Evolutionary conservation across 1,284 basidiomycete species (phyloP).

Genomic region (Erythrobasidium hasegawianum): DNA sequence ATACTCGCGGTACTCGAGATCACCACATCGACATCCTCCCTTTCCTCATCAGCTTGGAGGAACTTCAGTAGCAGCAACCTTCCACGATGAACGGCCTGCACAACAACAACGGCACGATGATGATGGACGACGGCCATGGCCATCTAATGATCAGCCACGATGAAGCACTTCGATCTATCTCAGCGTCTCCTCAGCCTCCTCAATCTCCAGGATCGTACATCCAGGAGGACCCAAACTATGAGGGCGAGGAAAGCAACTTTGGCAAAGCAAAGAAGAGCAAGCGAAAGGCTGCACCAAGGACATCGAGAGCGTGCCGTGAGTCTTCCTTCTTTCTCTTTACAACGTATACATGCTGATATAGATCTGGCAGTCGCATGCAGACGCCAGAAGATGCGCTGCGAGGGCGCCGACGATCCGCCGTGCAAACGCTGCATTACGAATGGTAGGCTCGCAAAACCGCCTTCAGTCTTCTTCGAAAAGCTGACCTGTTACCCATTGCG

Average conservation of each 20-base stretch:
- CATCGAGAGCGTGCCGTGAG: conserved; percentile 36
- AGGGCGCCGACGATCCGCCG: conserved; percentile 37
- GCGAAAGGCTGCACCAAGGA: conserved; percentile 30
- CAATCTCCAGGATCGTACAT: conserved; percentile 9
- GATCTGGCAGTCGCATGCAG: conserved; percentile 24
- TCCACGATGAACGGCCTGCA: no score
- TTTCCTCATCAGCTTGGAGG: no score
- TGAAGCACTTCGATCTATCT: conserved; percentile 17
- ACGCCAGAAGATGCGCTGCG: conserved; percentile 35
- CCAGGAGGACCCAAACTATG: conserved; percentile 3
- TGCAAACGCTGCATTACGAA: conserved; percentile 35
- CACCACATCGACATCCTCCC: no score
- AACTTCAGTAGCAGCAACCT: no score
- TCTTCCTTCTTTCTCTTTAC: background rate
- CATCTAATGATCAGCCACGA: conserved; percentile 13
- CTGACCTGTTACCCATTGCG: background rate
- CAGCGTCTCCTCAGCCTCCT: conserved; percentile 23
- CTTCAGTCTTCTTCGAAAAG: no score
- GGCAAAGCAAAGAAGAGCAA: conserved; percentile 31
- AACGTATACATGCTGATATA: background rate
- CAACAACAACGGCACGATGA: no score
- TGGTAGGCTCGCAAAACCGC: conserved; percentile 18
- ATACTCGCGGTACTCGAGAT: no score
- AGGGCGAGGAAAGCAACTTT: conserved; percentile 26
- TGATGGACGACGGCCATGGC: no score